Percentiles rank a stretch among this genome's conserved stretches.
Conservation (phyloP, 257 asterid species). For the Solanum virginianum region DNA sequence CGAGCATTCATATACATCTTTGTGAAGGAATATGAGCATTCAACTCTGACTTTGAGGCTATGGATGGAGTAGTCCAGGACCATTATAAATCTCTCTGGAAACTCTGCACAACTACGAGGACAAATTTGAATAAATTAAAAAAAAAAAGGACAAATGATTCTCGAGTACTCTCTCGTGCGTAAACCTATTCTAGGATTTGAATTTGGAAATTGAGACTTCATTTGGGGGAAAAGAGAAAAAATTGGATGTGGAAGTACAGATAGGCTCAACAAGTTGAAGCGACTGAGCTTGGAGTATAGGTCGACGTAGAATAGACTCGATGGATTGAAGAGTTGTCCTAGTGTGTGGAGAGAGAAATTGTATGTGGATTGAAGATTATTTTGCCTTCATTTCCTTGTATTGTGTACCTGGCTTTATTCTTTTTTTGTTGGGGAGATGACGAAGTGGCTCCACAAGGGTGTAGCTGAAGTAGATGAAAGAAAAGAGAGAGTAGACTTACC, state of each 20-base stretch:
- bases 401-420: not conserved
- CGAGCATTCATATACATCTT: not conserved
- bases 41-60: not conserved
- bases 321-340: not conserved
- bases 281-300: not conserved
- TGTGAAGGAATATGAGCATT: not conserved
- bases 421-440: not conserved
- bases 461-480: not conserved
- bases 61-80: not conserved
- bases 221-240: not conserved
- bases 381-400: not conserved
- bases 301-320: not conserved
- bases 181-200: not conserved
- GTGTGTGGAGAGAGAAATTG: not conserved
- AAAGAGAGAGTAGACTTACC: not conserved
- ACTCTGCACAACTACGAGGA: not conserved
- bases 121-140: not conserved
- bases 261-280: not conserved
- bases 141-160: not conserved
- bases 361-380: not conserved
- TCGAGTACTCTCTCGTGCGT: not conserved
- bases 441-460: not conserved
- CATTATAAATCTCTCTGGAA: not conserved
- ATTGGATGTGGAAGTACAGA: not conserved
- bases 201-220: not conserved